phyloP scores from a whole-genome alignment of 495 filamentous ascomycete genomes.

The Melanomma pulvis-pyrius region DNA sequence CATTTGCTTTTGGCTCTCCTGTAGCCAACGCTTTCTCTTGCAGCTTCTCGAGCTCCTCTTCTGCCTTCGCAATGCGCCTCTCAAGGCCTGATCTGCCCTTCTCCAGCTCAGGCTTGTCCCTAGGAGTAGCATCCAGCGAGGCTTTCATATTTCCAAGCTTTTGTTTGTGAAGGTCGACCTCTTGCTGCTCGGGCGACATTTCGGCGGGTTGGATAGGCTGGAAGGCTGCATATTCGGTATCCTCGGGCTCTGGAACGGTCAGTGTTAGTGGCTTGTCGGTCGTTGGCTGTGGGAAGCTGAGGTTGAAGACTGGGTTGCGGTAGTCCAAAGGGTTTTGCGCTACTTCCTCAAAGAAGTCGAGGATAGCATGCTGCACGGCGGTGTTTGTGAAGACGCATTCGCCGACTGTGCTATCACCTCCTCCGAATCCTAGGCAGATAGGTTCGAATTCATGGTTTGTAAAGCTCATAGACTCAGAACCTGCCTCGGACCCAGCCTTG shows the following conservation, averaged over 20 bases:
- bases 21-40: slow-evolving; percentile 7
- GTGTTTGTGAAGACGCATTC: slow-evolving; percentile 34
- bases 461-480: background rate
- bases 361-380: slow-evolving; percentile 19
- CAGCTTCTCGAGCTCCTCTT: slow-evolving; percentile 11
- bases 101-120: slow-evolving; percentile 1
- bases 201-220: background rate
- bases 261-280: background rate
- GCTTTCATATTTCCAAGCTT: slow-evolving; percentile 18
- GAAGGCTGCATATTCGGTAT: background rate
- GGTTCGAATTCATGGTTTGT: background rate
- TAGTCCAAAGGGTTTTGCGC: slow-evolving; percentile 21
- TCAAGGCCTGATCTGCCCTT: slow-evolving; percentile 2
- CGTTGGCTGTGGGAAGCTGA: background rate
- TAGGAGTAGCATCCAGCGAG: slow-evolving; percentile 5
- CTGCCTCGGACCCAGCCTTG: background rate
- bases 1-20: slow-evolving; percentile 5
- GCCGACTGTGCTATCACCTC: slow-evolving; percentile 9
- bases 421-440: slow-evolving; percentile 31
- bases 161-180: background rate
- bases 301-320: slow-evolving; percentile 28
- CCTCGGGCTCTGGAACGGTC: background rate
- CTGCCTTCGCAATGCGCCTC: slow-evolving; percentile 11
- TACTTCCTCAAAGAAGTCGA: slow-evolving; percentile 36
- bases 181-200: slow-evolving; percentile 11